phyloP scores from a whole-genome alignment of 2,329 filamentous ascomycete genomes.

The Clarireedia monteithiana region DNA sequence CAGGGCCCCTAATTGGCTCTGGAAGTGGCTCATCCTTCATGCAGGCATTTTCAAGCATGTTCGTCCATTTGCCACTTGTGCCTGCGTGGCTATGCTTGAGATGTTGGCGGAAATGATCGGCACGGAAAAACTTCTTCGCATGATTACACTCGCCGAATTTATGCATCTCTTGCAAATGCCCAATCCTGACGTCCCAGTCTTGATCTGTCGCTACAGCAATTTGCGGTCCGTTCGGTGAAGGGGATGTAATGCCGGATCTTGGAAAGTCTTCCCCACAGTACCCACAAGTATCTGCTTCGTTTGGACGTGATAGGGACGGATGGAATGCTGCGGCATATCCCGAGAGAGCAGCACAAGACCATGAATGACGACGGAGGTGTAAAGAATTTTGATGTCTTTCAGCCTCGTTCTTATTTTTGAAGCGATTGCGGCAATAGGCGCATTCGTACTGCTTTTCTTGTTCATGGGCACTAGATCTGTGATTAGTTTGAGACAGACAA shows the following conservation, averaged over 20 bases:
- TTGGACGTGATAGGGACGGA: slow-evolving; percentile 59
- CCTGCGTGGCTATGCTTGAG: slow-evolving; percentile 96
- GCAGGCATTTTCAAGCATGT: slow-evolving; percentile 93
- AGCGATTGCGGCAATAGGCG: slow-evolving; percentile 84
- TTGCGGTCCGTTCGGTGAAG: slow-evolving; percentile 33
- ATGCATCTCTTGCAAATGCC: slow-evolving; percentile 83
- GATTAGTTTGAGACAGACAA: slow-evolving; percentile 21
- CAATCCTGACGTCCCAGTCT: slow-evolving; percentile 80
- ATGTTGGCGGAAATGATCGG: slow-evolving; percentile 96
- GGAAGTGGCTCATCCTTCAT: slow-evolving; percentile 77
- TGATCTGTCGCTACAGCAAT: slow-evolving; percentile 56
- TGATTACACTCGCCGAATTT: slow-evolving; percentile 98
- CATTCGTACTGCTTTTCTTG: slow-evolving; percentile 96
- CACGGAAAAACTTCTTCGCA: slow-evolving; percentile 94
- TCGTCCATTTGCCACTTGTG: slow-evolving; percentile 97
- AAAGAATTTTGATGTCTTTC: slow-evolving; percentile 94
- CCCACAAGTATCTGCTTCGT: slow-evolving; percentile 73
- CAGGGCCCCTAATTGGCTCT: slow-evolving; percentile 26
- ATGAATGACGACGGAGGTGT: slow-evolving; percentile 85
- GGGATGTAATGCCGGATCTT: slow-evolving; percentile 32
- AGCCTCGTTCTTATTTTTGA: slow-evolving; percentile 98
- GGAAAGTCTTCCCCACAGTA: slow-evolving; percentile 91
- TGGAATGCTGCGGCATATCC: slow-evolving; percentile 80
- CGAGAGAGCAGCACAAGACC: slow-evolving; percentile 87
- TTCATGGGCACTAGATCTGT: slow-evolving; percentile 62